Conservation (phyloP, 805 yeast species). For the Saccharomyces paradoxus region DNA sequence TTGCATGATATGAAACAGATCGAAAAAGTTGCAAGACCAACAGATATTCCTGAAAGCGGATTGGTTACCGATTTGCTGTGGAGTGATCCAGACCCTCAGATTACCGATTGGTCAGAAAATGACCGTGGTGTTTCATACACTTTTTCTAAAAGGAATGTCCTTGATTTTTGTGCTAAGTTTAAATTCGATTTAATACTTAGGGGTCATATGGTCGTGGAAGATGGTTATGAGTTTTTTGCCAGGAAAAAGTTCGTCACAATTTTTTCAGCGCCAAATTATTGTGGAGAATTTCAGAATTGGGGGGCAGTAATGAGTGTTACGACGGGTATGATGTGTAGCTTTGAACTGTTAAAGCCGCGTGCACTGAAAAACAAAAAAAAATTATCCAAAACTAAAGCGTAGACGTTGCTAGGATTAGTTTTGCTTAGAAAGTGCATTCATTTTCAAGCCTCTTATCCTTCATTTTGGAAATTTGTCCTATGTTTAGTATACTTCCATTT, state of each 20-base stretch:
- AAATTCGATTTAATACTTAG: slow-evolving; percentile 69
- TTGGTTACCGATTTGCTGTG: slow-evolving; percentile 68
- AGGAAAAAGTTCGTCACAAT: slow-evolving; percentile 67
- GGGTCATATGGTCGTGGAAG: slow-evolving; percentile 87
- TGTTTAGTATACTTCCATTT: neutral
- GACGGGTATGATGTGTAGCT: slow-evolving; percentile 58
- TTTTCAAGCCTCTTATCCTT: neutral
- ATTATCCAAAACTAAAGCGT: neutral
- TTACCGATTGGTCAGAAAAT: slow-evolving; percentile 60
- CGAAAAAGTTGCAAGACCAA: slow-evolving; percentile 62
- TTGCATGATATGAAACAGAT: slow-evolving; percentile 55
- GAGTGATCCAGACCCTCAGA: slow-evolving; percentile 66
- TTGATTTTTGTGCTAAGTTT: slow-evolving; percentile 54
- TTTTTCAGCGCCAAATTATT: slow-evolving; percentile 76
- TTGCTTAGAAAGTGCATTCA: neutral
- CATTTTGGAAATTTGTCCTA: no score
- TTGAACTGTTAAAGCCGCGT: slow-evolving; percentile 58
- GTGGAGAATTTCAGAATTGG: slow-evolving; percentile 74
- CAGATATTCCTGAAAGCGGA: slow-evolving; percentile 77
- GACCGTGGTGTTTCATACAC: slow-evolving; percentile 79
- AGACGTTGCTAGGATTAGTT: neutral
- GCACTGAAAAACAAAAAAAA: slow-evolving; percentile 10
- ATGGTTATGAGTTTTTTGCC: slow-evolving; percentile 77
- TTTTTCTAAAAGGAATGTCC: slow-evolving; percentile 62
- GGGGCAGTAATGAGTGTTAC: slow-evolving; percentile 75